Evolutionary conservation across 2,329 filamentous ascomycete genomes (phyloP).

Genomic region (Monosporascus sp.): DNA sequence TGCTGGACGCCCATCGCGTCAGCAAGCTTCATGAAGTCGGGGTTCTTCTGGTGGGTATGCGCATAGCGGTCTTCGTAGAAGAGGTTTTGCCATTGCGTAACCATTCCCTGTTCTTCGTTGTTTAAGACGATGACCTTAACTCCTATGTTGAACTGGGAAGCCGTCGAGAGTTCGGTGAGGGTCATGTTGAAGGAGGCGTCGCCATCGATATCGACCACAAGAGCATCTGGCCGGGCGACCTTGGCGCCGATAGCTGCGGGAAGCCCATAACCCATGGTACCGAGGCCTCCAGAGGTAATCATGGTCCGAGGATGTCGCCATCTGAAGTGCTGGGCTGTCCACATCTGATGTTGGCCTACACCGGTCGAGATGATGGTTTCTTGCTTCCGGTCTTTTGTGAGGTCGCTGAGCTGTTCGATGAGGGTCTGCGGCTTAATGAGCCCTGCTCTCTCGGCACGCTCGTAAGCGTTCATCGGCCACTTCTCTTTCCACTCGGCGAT

Average conservation of each 20-base stretch:
- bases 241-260: slow-evolving; percentile 94
- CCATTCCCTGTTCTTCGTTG: slow-evolving; percentile 98
- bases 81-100: slow-evolving; percentile 96
- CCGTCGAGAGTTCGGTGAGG: slow-evolving; percentile 87
- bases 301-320: slow-evolving; percentile 89
- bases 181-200: slow-evolving; percentile 99
- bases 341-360: slow-evolving; percentile 99
- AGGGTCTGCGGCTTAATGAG: slow-evolving; percentile 92
- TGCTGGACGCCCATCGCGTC: slow-evolving; percentile 87
- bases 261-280: slow-evolving; percentile 93
- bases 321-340: slow-evolving; percentile 63
- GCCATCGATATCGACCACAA: slow-evolving; percentile 94
- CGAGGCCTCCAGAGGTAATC: slow-evolving; percentile 93
- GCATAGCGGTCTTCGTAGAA: slow-evolving; percentile 94
- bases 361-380: slow-evolving; percentile 86
- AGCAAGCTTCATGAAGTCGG: slow-evolving; percentile 90
- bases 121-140: slow-evolving; percentile 93
- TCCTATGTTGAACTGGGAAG: slow-evolving; percentile 92
- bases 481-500: slow-evolving; percentile 87
- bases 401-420: slow-evolving; percentile 82
- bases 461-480: slow-evolving; percentile 80
- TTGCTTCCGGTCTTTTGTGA: slow-evolving; percentile 75
- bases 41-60: slow-evolving; percentile 91
- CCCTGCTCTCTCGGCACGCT: slow-evolving; percentile 68
- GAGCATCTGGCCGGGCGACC: slow-evolving; percentile 71